phyloP scores from a whole-genome alignment of 257 asterid genomes.

The Orobanche coerulescens region DNA sequence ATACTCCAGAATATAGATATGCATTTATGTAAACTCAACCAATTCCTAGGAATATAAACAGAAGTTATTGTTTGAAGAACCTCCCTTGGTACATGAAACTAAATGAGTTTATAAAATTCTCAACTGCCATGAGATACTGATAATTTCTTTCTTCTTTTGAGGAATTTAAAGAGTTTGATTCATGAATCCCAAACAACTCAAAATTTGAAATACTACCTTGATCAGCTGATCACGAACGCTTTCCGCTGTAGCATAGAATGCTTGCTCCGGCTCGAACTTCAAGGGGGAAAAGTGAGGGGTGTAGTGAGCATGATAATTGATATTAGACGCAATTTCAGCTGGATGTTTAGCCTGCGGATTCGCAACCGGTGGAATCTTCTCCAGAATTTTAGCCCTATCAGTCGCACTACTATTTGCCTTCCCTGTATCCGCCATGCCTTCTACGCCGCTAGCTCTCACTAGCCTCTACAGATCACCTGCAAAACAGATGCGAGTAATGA shows the following conservation, averaged over 20 bases:
- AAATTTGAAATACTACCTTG: slow-evolving; percentile 41
- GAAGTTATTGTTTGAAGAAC: too few relatives aligned
- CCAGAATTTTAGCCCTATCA: slow-evolving; percentile 27
- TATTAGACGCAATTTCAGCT: slow-evolving; percentile 75
- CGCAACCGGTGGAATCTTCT: slow-evolving; percentile 52
- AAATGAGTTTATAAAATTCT: too few relatives aligned
- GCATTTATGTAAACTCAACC: too few relatives aligned
- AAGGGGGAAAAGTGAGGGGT: slow-evolving; percentile 91
- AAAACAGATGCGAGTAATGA: too few relatives aligned
- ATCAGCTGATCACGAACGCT: slow-evolving; percentile 87
- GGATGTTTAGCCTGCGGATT: slow-evolving; percentile 65
- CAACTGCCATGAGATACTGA: too few relatives aligned
- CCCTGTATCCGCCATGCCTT: slow-evolving; percentile 48
- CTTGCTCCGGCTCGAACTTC: slow-evolving; percentile 92
- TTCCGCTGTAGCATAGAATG: slow-evolving; percentile 89
- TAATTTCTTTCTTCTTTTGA: too few relatives aligned
- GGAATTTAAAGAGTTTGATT: too few relatives aligned
- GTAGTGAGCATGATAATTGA: slow-evolving; percentile 75
- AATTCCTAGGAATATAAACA: too few relatives aligned
- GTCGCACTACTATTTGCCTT: slow-evolving; percentile 30
- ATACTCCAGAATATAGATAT: too few relatives aligned
- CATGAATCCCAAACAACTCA: too few relatives aligned
- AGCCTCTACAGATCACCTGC: slow-evolving; percentile 6
- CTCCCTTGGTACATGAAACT: too few relatives aligned
- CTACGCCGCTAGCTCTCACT: slow-evolving; percentile 20